Evolutionary conservation across 768 basidiomycete species (phyloP).

Genomic region (Lentinula boryana): DNA sequence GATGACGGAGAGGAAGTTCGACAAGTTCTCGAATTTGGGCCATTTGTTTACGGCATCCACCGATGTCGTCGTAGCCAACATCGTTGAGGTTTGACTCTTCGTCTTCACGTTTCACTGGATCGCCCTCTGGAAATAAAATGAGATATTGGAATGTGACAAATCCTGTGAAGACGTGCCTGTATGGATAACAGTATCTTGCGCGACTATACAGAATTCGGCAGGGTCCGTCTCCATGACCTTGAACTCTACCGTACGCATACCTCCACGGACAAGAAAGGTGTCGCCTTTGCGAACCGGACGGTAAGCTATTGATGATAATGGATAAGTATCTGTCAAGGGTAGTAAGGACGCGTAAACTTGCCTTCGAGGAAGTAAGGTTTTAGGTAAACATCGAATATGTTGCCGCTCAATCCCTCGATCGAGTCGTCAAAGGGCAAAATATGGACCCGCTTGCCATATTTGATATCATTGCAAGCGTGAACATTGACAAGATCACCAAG

Average conservation of each 20-base stretch:
- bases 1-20: constrained; percentile 95
- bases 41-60: constrained; percentile 99
- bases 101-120: constrained; percentile 97
- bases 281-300: constrained; percentile 96
- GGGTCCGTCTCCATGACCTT: constrained; percentile 99
- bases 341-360: constrained; percentile 18
- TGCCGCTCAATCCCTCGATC: constrained; percentile 94
- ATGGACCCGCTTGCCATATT: constrained; percentile 97
- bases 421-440: constrained; percentile 98
- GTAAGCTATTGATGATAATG: constrained; percentile 50
- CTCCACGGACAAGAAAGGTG: constrained; percentile 98
- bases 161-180: constrained; percentile 45
- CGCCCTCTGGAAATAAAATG: constrained; percentile 64
- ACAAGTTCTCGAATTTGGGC: constrained; percentile 99
- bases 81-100: constrained; percentile 95
- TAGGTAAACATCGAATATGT: constrained; percentile 97
- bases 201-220: constrained; percentile 96
- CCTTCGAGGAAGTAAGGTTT: constrained; percentile 99
- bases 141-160: neutral
- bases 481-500: constrained; percentile 95
- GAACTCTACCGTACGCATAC: constrained; percentile 98
- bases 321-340: neutral
- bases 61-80: constrained; percentile 98
- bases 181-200: constrained; percentile 97
- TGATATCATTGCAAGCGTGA: constrained; percentile 95